phyloP scores from a whole-genome alignment of 2,329 filamentous ascomycete genomes.

The Chrysoporthe puriensis region DNA sequence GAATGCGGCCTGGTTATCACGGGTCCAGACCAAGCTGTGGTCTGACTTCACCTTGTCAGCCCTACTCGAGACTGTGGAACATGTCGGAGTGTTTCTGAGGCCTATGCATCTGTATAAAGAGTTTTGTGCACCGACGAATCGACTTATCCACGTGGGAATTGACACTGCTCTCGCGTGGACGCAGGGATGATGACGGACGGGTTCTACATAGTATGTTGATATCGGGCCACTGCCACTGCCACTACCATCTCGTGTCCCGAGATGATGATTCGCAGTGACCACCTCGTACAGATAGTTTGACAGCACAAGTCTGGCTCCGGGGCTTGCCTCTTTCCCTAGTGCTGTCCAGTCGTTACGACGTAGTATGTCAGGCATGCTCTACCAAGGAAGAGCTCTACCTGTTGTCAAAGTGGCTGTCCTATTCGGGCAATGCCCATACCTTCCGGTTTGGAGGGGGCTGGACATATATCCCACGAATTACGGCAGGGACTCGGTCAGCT shows the following conservation, averaged over 20 bases:
- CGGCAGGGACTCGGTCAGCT: not conserved
- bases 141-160: not conserved
- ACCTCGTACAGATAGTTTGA: not conserved
- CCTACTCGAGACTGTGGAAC: not conserved
- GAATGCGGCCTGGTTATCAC: not conserved
- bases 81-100: not conserved
- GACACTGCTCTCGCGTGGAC: conserved; percentile 6
- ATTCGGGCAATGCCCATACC: not conserved
- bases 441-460: not conserved
- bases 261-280: not conserved
- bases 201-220: not conserved
- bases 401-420: not conserved
- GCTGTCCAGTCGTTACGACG: not conserved
- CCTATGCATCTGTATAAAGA: not conserved
- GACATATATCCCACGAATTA: not conserved
- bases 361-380: not conserved
- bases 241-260: not conserved
- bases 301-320: not conserved
- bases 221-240: not conserved
- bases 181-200: conserved; percentile 5
- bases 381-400: not conserved
- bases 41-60: conserved; percentile 1
- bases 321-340: not conserved
- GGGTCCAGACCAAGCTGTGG: conserved; percentile 5
- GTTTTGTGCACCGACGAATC: not conserved